Conservation (phyloP, 768 basidiomycete genomes). For the Zangia roseola region DNA sequence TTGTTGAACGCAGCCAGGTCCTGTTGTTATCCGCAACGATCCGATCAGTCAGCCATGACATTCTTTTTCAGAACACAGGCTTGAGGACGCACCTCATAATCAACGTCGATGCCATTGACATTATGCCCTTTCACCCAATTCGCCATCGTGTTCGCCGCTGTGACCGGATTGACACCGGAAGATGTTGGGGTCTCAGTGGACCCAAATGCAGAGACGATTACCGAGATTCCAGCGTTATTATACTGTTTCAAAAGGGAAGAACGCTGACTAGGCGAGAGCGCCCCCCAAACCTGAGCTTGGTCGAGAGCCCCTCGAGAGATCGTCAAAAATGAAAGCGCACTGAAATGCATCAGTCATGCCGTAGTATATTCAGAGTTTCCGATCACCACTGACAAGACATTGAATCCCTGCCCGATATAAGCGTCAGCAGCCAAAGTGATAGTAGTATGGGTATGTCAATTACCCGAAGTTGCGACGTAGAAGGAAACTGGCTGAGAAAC, state of each 20-base stretch:
- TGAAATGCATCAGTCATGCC: slow-evolving; percentile 8
- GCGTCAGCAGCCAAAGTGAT: neutral
- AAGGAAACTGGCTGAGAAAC: slow-evolving; percentile 45
- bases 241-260: slow-evolving; percentile 46
- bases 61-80: too few relatives aligned
- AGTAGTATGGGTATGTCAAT: neutral
- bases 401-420: slow-evolving; percentile 29
- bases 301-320: slow-evolving; percentile 44
- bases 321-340: slow-evolving; percentile 44
- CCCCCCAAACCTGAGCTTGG: slow-evolving; percentile 45
- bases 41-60: neutral
- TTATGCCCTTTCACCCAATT: slow-evolving; percentile 45
- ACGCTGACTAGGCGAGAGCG: slow-evolving; percentile 38
- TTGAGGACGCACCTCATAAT: slow-evolving; percentile 40
- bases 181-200: slow-evolving; percentile 43
- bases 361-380: neutral
- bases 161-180: slow-evolving; percentile 37
- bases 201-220: slow-evolving; percentile 58
- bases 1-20: slow-evolving; percentile 33
- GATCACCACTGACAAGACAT: slow-evolving; percentile 30
- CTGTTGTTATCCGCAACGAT: slow-evolving; percentile 10
- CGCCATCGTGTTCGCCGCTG: slow-evolving; percentile 43
- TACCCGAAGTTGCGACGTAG: slow-evolving; percentile 44
- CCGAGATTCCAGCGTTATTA: slow-evolving; percentile 53
- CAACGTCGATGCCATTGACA: slow-evolving; percentile 55